Base-by-base conservation (phyloP, 176 grass and related monocot genomes). In the Miscanthus lutarioriparius region DNA sequence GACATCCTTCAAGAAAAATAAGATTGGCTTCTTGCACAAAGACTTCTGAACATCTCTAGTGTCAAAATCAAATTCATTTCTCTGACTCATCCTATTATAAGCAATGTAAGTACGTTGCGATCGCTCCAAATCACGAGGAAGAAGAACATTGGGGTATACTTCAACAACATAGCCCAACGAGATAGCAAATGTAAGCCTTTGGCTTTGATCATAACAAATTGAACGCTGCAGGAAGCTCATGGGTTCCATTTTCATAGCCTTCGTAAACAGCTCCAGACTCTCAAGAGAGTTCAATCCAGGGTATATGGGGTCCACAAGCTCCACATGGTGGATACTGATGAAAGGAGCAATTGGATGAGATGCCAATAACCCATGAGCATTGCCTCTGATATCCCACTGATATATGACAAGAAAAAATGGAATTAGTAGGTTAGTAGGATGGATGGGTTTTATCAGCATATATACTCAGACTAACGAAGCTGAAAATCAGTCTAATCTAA, bases 311-410 rank as follows among this genome's bases (percentile, higher is more conserved):
- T 96, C 89, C 49, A 99, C 96, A 69, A 87, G 48, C 81, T 99
- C 96, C 40, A 96, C 63, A 87, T 99, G 96, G 62, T 99, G 96
- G 37, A 96, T 99, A 25, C 93, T 85, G 69, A 99, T 86, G 77
- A 99, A 99, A 80, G 93, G 93, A 87, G 91, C 83, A 70, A 96
- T 86, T 70, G 93, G 96, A 74, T 99, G 96, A 82, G 96, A 90
- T n/a, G 93, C 93, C 83, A 99, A 76, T 77, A 99, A 80, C 62
- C 96, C 96, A 83, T 89, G 81, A 36, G 85, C 85, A 77, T 91
- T 95, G 36, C 96, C 96, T 80, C 93, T 96, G 85, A 99, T 92
- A 85, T 99, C 96, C 96, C 91, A 99, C 96, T 98, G 88, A 83
- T 77, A 43, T 26, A 90, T 74, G 38, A 86, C 13, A 27, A 76